Base-by-base conservation (phyloP, 495 filamentous ascomycete species). In the Bombardia bombarda region DNA sequence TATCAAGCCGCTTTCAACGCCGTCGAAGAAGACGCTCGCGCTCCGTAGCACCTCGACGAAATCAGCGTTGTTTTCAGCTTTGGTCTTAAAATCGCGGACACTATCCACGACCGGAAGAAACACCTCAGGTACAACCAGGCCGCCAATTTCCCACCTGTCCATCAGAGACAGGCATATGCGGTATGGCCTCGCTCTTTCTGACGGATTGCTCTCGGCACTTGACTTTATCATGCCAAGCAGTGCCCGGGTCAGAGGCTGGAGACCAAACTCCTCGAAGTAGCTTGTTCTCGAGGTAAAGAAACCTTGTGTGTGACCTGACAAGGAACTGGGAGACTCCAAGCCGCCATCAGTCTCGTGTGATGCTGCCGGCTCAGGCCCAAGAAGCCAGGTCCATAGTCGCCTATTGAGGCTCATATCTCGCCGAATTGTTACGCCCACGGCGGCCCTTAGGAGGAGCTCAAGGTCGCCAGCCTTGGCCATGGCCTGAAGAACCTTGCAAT, bases 61-160 rank as follows among this genome's bases (percentile, higher is more conserved):
- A 25, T 87, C 74, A 10, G 77, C 65, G 52, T 82, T 83, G 13
- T 65, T 72, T 42, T 65, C 43, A 33, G 82, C 67, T 42, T 65
- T 58, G 32, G 58, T 53, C 57, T 89, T 79, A 63, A 87, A 96
- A 14, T 64, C 58, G 47, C 81, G 78, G 33, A 94, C 77, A 46
- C 78, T 90, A 55, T 81, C 66, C 45, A 97, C 76, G n/a, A 87
- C 79, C 9, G 89, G 85, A 2, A 94, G 66, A 54, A 99, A 97
- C 9, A 97, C 77, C 22, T 84, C 79, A 0, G 90, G 85, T 5
- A 95, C 81, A 38, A 99, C 80, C 18, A 89, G 67, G 9, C 85
- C 87, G 16, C 92, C 92, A 53, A 99, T 86, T 56, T 99, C 93
- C 89, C 87, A 95, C 22, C 87, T 78, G 66, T 99, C 92, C 93